Base-by-base conservation (phyloP, 2,329 filamentous ascomycete genomes). In the Penicillium psychrosexuale region DNA sequence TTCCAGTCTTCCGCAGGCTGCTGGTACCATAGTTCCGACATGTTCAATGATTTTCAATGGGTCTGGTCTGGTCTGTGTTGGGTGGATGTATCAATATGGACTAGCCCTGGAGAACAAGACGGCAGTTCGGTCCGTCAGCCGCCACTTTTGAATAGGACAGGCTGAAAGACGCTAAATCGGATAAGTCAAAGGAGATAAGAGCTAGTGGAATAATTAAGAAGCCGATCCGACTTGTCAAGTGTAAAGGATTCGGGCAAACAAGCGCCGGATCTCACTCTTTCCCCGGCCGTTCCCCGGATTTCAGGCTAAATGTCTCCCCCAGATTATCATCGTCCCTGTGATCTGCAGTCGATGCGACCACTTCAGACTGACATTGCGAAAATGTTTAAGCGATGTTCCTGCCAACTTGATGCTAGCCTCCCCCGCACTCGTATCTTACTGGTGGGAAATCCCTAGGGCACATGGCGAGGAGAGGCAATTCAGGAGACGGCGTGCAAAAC, bases 1-100 rank as follows among this genome's bases (percentile, higher is more conserved):
- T 72, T 66, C 72, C 74, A 77, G 53, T 66, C 56, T 5, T 40
- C 30, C 9, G 68, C 67, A 43, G 66, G 62, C 22, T 58, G 56
- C 5, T 55, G 52, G 52, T 68, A 73, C 67, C 72, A 74, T 39
- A 67, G 47, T 45, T 64, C 63, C 5, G 60, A 64, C 66, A 68
- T 65, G 3, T 43, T 43, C 28, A 22, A 28, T 47, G 8, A 8
- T 19, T 1, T 11, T n/a, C 8, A 45, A 34, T n/a, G 1, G 2
- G 8, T n/a, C 8, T 34, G 43, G 8, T 22, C 22, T 38, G 24
- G 45, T 39, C 5, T 31, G 17, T 24, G 13, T 34, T 45, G 34
- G 11, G 3, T 24, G 17, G 19, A 37, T 38, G 31, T 34, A 27
- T 40, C 34, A n/a, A 31, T 33, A 12, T 33, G 39, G 39, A 15